Conservation (phyloP, 176 grass and related monocot species). For the Musa beccarii region DNA sequence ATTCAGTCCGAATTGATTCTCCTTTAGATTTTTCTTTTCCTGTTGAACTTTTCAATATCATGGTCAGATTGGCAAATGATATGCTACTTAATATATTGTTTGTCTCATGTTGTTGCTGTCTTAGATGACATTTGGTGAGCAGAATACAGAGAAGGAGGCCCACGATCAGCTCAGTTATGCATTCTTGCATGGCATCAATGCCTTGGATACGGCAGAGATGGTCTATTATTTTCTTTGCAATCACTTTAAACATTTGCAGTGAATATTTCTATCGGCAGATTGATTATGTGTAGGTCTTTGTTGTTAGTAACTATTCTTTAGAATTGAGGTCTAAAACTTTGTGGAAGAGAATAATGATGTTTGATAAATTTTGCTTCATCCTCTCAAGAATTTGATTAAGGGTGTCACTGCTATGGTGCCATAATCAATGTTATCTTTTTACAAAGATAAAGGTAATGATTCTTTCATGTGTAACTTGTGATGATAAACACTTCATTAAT, state of each 20-base stretch:
- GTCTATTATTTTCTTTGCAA: constrained; percentile 15
- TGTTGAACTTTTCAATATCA: not conserved
- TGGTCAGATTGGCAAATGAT: not conserved
- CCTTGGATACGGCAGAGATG: constrained; percentile 34
- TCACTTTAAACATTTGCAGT: not conserved
- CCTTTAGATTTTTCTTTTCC: not conserved
- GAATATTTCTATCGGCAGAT: not conserved
- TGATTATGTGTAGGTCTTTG: no score
- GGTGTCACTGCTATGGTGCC: no score
- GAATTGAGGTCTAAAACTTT: not conserved
- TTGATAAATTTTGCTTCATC: no score
- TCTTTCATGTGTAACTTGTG: no score
- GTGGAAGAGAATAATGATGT: not conserved
- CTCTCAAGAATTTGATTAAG: no score
- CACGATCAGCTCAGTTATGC: constrained; percentile 34
- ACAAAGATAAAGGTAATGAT: no score
- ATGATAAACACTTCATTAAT: not conserved
- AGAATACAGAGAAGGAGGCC: constrained; percentile 47
- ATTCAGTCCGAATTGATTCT: not conserved
- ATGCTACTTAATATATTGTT: not conserved
- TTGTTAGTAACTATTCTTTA: not conserved
- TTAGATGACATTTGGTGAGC: constrained; percentile 45
- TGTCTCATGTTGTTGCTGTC: not conserved
- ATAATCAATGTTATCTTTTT: no score
- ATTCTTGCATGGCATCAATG: constrained; percentile 33